Conservation (phyloP, 2,329 filamentous ascomycete genomes). For the Trematosphaeria pertusa region DNA sequence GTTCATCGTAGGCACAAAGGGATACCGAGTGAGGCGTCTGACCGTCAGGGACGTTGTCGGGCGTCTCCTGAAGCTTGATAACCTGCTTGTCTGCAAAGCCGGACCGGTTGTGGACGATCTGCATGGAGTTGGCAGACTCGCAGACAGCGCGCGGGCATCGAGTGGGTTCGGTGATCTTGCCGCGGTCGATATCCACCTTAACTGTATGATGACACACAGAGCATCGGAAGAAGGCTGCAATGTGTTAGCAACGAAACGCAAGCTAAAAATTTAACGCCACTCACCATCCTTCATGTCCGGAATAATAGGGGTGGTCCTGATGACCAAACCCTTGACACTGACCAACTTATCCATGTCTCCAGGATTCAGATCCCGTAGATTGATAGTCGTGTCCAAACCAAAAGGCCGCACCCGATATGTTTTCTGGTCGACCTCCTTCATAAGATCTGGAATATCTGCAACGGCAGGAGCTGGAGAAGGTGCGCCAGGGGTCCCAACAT, state of each 20-base stretch:
- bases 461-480: slow-evolving; percentile 41
- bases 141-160: slow-evolving; percentile 85
- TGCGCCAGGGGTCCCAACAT: slow-evolving; percentile 60
- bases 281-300: slow-evolving; percentile 93
- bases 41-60: slow-evolving; percentile 90
- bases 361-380: slow-evolving; percentile 92
- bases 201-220: slow-evolving; percentile 91
- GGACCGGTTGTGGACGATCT: slow-evolving; percentile 96
- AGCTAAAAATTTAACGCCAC: slow-evolving; percentile 5
- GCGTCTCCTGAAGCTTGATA: slow-evolving; percentile 97
- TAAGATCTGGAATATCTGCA: slow-evolving; percentile 70
- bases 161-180: slow-evolving; percentile 94
- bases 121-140: slow-evolving; percentile 91
- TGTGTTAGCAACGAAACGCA: slow-evolving; percentile 16
- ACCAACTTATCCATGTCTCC: slow-evolving; percentile 97
- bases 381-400: slow-evolving; percentile 84
- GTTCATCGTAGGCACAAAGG: slow-evolving; percentile 92
- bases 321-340: slow-evolving; percentile 93
- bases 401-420: slow-evolving; percentile 89
- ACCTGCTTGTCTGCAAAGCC: slow-evolving; percentile 97
- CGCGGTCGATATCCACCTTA: slow-evolving; percentile 89
- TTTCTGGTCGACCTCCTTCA: slow-evolving; percentile 78
- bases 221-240: slow-evolving; percentile 90
- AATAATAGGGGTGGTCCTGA: slow-evolving; percentile 93
- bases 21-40: slow-evolving; percentile 98